Base-by-base conservation (phyloP, 495 filamentous ascomycete species). In the Trichoderma orchidacearum region DNA sequence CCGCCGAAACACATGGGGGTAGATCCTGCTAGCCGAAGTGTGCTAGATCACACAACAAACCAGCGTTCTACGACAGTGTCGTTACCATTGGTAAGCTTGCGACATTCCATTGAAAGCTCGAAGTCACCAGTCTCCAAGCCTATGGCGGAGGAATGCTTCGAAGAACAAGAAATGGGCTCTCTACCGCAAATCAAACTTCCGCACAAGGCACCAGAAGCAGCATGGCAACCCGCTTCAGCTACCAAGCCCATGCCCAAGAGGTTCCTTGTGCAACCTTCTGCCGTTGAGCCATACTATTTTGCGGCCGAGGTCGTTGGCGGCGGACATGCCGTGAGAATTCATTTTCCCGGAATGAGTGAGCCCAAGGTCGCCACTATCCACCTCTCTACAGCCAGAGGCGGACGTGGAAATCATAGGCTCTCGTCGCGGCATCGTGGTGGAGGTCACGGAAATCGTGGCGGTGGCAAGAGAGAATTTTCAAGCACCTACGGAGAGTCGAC, bases 141-240 rank as follows among this genome's bases (percentile, higher is more conserved):
- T 25, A 84, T 85, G 61, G 84, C 83, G 30, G 87, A 92, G 59
- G 86, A 85, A 56, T 85, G 89, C 60, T 89, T 92, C 56, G 87
- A 89, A 58, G 85, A 91, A 64, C 85, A 86, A 58, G 87, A 90
- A 66, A 85, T 85, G 66, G 87, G 86, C 4, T 90, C 86, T 38
- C 67, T 87, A 21, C 87, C 87, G 11, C 75, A 80, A 31, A 80
- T 92, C 15, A 80, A 77, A 51, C 73, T 90, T 3, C 86, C 87
- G 12, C 72, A 70, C 23, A 75, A 74, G 56, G 77, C 80, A 27
- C 82, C 85, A 7, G 73, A 79, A 17, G 65, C 68, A 38, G 63
- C 70, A 61, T 71, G 81, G 80, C 64, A 71, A 63, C 67, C 71
- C 29, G 64, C 63, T n/a, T 66, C 69, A 12, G 25, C 66, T 23